Evolutionary conservation across 2,329 filamentous ascomycete genomes (phyloP).

Genomic region (Plectosphaerella sp.): DNA sequence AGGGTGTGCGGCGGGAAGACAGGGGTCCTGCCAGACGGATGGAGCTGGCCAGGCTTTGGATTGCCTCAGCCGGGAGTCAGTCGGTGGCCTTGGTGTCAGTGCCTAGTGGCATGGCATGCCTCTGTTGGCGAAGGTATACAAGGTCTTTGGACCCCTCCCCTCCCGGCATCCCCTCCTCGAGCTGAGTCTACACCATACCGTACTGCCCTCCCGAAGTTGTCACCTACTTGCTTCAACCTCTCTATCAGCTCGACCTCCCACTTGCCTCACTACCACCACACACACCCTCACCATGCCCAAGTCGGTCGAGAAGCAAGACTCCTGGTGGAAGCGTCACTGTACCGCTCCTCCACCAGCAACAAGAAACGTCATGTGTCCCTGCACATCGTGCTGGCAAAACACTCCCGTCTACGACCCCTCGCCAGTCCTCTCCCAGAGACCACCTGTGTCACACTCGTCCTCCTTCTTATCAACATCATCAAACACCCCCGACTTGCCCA

Average conservation of each 20-base stretch:
- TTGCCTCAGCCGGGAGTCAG: not conserved
- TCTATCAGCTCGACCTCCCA: too few relatives aligned
- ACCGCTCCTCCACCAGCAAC: slow-evolving; percentile 30
- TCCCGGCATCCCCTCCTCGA: not conserved
- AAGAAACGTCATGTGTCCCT: slow-evolving; percentile 27
- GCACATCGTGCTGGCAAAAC: slow-evolving; percentile 23
- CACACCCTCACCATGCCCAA: slow-evolving; percentile 3
- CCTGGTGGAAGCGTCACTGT: slow-evolving; percentile 36
- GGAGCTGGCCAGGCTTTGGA: not conserved
- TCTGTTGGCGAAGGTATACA: not conserved
- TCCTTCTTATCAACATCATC: not conserved
- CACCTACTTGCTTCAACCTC: not conserved
- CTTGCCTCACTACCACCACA: not conserved
- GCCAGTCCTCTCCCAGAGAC: not conserved
- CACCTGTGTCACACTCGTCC: not conserved
- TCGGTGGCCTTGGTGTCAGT: not conserved
- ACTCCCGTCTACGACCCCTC: not conserved
- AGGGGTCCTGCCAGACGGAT: not conserved
- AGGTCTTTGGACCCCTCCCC: not conserved
- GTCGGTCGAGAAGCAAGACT: slow-evolving; percentile 16
- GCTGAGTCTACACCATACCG: not conserved
- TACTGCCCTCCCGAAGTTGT: not conserved
- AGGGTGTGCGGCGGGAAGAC: not conserved
- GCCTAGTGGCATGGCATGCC: not conserved
- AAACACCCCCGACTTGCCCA: not conserved